phyloP scores from a whole-genome alignment of 1,284 basidiomycete species.

The Malassezia equina region DNA sequence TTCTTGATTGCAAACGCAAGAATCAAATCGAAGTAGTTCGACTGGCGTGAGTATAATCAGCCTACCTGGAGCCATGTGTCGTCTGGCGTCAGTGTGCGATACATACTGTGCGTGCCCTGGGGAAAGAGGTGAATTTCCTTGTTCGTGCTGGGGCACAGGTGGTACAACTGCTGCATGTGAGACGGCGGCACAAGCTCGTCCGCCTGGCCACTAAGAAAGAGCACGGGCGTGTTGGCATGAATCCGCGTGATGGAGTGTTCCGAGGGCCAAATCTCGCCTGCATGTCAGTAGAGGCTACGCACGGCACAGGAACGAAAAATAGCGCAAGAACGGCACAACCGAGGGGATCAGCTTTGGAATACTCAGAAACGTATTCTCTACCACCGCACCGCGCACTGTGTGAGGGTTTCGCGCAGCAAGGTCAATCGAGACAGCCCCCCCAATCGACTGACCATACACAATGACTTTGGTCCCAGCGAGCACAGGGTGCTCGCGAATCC shows the following conservation, averaged over 20 bases:
- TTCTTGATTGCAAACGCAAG: slow-evolving; percentile 30
- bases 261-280: slow-evolving; percentile 77
- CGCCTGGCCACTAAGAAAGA: slow-evolving; percentile 66
- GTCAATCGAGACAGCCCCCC: slow-evolving; percentile 86
- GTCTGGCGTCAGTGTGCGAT: slow-evolving; percentile 16
- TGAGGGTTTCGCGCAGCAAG: slow-evolving; percentile 68
- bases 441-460: slow-evolving; percentile 86
- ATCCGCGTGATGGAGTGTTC: slow-evolving; percentile 61
- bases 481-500: slow-evolving; percentile 60
- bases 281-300: neutral
- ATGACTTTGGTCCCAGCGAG: slow-evolving; percentile 53
- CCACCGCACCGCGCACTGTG: slow-evolving; percentile 36
- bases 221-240: slow-evolving; percentile 63
- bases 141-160: slow-evolving; percentile 52
- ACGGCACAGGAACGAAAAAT: slow-evolving; percentile 67
- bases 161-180: slow-evolving; percentile 72
- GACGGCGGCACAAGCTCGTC: slow-evolving; percentile 76
- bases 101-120: slow-evolving; percentile 62
- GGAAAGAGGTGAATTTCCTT: slow-evolving; percentile 53
- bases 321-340: slow-evolving; percentile 66
- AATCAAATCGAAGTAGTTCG: slow-evolving; percentile 38
- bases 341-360: slow-evolving; percentile 53
- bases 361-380: slow-evolving; percentile 28
- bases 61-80: slow-evolving; percentile 38
- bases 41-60: neutral